Evolutionary conservation across 2,329 filamentous ascomycete species (phyloP), one percentile per base, ranked within the genome.

Genomic region (Cadophora malorum): DNA sequence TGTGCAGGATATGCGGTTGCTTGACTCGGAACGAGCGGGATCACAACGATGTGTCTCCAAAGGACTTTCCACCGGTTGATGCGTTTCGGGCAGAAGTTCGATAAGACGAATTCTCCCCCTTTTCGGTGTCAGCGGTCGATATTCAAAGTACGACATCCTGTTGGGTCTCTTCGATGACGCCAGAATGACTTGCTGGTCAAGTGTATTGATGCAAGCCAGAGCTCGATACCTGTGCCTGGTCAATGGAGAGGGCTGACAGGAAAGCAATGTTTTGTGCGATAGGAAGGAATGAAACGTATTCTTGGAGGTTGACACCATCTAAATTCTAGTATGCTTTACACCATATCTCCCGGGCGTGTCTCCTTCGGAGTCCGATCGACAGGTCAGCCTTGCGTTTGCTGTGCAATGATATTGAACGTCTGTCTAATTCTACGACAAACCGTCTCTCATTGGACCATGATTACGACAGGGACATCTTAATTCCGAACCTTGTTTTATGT

Each of bases 1-100:
- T 31, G 41, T 52, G 60, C 60, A 63, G 49, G 49, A 25, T 25
- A 52, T 21, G 21, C 21, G 49, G 49, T 52, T 52, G 49, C 49
- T 52, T 52, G 49, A 52, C 49, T 52, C 2, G 21, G 21, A 28
- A 52, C 25, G 49, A 52, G 49, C 49, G 25, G 9, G 49, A 52
- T 52, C 21, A 52, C 21, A 8, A 28, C 25, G 21, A 52, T 52
- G 49, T 52, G 25, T 7, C 21, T 52, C 21, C 21, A 52, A 28
- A 25, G 49, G 49, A 52, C 49, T 52, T 25, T 52, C 21, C 49
- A 52, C 21, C 14, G 49, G 25, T 52, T 28, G 49, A 21, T 52
- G 21, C 10, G 49, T 25, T 52, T 52, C 49, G 21, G 49, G 49
- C 25, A 52, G 49, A 52, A 52, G 21, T 25, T 52, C 21, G 25